Percentiles rank a stretch among this genome's conserved stretches.
Conservation (phyloP, 257 asterid genomes). For the Solanum boliviense region DNA sequence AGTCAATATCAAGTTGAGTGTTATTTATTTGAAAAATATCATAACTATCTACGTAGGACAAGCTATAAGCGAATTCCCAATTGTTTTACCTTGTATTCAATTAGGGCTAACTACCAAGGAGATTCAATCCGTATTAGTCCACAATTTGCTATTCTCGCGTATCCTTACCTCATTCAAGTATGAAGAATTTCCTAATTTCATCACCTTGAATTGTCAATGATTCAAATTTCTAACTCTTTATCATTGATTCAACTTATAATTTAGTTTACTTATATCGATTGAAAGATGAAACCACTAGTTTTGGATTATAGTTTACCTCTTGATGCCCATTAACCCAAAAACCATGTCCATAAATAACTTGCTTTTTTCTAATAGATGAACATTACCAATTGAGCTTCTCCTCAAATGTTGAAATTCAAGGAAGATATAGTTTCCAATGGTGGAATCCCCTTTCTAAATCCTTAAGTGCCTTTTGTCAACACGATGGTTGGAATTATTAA, state of each 20-base stretch:
- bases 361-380: neutral
- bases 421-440: neutral
- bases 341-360: neutral
- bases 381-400: neutral
- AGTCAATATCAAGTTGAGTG: neutral
- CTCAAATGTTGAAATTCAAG: neutral
- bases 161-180: neutral
- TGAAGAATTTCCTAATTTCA: neutral
- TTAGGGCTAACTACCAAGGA: neutral
- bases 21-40: neutral
- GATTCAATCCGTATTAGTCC: neutral
- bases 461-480: neutral
- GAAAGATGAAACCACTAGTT: neutral
- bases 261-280: neutral
- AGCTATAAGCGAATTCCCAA: neutral
- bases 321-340: neutral
- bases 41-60: neutral
- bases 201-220: neutral
- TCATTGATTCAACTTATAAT: neutral
- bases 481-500: neutral
- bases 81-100: neutral
- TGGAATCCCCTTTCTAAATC: neutral
- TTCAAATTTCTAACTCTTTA: neutral
- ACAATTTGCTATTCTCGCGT: neutral
- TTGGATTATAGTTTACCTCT: neutral